These are phyloP conservation scores for Leccinellum luteum DNA, from an alignment of 768 basidiomycete species.

Conservation along the genomic window DNA sequence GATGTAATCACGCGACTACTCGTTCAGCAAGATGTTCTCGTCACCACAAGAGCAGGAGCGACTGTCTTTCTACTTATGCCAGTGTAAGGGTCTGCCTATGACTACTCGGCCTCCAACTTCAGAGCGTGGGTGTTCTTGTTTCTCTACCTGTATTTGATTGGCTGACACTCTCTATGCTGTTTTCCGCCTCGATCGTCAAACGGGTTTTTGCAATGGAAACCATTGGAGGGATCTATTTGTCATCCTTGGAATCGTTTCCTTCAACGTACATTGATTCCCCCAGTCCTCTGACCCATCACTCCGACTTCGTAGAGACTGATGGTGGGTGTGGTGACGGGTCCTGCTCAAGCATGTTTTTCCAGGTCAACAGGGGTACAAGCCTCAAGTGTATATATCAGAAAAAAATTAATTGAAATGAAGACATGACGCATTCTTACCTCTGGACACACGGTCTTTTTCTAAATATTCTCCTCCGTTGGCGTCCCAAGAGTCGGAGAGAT, in stretches of 20 bases:
- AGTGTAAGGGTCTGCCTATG: too few relatives aligned
- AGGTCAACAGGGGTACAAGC: conserved; percentile 17
- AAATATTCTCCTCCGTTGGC: not conserved
- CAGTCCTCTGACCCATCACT: too few relatives aligned
- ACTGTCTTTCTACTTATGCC: too few relatives aligned
- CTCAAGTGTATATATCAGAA: not conserved
- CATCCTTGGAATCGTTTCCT: conserved; percentile 11
- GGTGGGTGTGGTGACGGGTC: conserved; percentile 9
- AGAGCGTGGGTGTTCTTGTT: too few relatives aligned
- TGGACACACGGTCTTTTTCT: not conserved
- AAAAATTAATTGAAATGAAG: not conserved
- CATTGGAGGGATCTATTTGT: conserved; percentile 11
- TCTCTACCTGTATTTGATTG: too few relatives aligned
- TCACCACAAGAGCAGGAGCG: too few relatives aligned
- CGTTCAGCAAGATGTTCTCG: too few relatives aligned
- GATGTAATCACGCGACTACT: too few relatives aligned
- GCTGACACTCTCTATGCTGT: too few relatives aligned
- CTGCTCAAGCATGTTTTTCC: conserved; percentile 31
- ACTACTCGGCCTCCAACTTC: too few relatives aligned
- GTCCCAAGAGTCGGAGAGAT: not conserved
- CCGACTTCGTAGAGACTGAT: not conserved
- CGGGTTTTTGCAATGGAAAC: too few relatives aligned
- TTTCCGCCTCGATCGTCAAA: too few relatives aligned
- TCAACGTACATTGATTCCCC: not conserved
- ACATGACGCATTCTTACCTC: not conserved